Evolutionary conservation across 164 flowering plant species (phyloP).

Genomic region (Malania oleifera): DNA sequence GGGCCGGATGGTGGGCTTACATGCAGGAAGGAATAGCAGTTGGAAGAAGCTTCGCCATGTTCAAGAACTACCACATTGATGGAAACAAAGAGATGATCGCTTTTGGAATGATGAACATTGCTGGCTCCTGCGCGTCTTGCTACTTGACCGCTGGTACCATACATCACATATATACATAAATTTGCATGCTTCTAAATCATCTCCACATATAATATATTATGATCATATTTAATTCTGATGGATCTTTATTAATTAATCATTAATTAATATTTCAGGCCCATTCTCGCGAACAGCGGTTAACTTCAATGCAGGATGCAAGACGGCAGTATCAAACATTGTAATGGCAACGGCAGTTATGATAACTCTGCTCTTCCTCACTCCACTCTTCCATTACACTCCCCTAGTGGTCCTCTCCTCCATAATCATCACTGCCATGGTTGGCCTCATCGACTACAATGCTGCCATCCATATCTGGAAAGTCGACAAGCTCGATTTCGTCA

Average conservation of each 20-base stretch:
- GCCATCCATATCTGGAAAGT: slow-evolving; percentile 58
- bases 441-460: slow-evolving; percentile 61
- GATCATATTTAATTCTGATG: no score
- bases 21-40: slow-evolving; percentile 47
- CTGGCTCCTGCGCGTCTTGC: slow-evolving; percentile 45
- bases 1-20: background rate
- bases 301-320: slow-evolving; percentile 76
- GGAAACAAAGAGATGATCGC: slow-evolving; percentile 52
- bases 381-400: slow-evolving; percentile 77
- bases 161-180: background rate
- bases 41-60: slow-evolving; percentile 41
- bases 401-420: slow-evolving; percentile 67
- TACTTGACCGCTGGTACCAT: slow-evolving; percentile 32
- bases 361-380: slow-evolving; percentile 58
- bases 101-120: slow-evolving; percentile 43
- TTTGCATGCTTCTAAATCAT: background rate
- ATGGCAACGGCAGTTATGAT: slow-evolving; percentile 71
- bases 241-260: background rate
- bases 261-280: slow-evolving; percentile 44
- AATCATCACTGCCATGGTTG: slow-evolving; percentile 65
- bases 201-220: no score
- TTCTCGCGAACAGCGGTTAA: slow-evolving; percentile 77
- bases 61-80: slow-evolving; percentile 41
- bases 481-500: slow-evolving; percentile 64
- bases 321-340: slow-evolving; percentile 71